Conservation (phyloP, 108 stramenopile genomes). For the Parietichytrium sp. region DNA sequence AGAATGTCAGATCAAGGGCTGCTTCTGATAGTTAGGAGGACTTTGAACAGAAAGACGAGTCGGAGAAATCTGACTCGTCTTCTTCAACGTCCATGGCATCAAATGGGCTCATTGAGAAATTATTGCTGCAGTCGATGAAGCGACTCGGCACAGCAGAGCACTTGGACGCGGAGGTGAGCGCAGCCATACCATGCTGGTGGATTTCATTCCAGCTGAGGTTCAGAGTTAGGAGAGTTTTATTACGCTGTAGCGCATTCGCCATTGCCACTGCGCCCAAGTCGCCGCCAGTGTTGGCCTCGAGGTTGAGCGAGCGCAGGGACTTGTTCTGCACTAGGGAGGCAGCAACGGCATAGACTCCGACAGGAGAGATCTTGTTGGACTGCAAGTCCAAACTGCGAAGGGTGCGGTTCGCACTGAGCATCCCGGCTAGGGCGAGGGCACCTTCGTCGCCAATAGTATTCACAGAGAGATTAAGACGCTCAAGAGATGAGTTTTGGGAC, state of each 20-base stretch:
- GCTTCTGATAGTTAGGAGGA: too few relatives aligned
- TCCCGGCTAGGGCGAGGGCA: constrained; percentile 38
- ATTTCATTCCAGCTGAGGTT: constrained; percentile 11
- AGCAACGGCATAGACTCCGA: neutral
- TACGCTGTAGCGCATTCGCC: neutral
- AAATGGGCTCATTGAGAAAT: neutral
- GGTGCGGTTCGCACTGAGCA: constrained; percentile 30
- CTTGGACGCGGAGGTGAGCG: neutral
- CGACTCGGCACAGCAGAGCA: neutral
- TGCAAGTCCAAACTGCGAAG: neutral
- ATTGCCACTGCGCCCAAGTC: neutral
- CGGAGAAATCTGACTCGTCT: neutral
- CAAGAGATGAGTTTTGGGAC: constrained; percentile 14
- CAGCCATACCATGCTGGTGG: neutral
- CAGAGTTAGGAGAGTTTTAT: neutral
- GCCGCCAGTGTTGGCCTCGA: neutral
- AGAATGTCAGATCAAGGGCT: too few relatives aligned
- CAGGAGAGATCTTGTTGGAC: neutral
- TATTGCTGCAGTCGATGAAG: neutral
- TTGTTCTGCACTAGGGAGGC: neutral
- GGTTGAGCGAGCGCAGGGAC: neutral
- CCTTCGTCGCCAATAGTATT: constrained; percentile 43
- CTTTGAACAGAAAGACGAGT: neutral
- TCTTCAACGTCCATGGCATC: constrained; percentile 4
- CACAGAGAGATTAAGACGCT: constrained; percentile 35